Base-by-base conservation (phyloP, 2,329 filamentous ascomycete genomes). In the Xylariaceae sp. region DNA sequence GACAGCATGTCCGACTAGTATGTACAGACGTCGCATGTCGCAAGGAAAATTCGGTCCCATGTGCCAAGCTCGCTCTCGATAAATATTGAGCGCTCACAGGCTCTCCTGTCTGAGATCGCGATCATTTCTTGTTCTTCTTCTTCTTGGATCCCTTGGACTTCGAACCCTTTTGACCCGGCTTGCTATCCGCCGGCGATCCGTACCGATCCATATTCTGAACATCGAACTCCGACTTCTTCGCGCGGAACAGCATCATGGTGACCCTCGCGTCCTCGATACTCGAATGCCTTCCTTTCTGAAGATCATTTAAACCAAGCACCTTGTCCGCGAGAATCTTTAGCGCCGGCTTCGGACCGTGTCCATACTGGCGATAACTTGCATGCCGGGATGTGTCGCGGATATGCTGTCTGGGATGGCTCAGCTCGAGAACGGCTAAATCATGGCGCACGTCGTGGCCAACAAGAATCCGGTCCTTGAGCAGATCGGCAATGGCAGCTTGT, bases 171-270 rank as follows among this genome's bases (percentile, higher is more conserved):
- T 75, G 69, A 34, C 42, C 53, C 7, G 50, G 11, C 34, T 30
- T 34, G 9, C 50, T 67, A 15, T 61, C 54, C 60, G 64, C 75
- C 10, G 58, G 71, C 67, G 57, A 71, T 2, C 81, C 78, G 72
- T 83, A 94, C 59, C 82, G 84, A 73, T 85, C 87, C 58, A 86
- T 78, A 72, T 91, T 85, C 71, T 96, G 90, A 59, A 85, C 78
- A 71, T 97, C 94, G 71, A 99, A 97, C 0, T 82, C 88, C 15
- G 86, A 80, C 76, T 97, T 97, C 72, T 92, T 85, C 65, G 85
- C 84, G 62, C 89, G 82, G 70, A 96, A 97, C 48, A 99, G 76
- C 58, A 93, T 77, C 92, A 99, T 97, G 0, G 92, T 88, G 4
- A 90, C 91, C 66, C 91, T 80, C 1, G 94, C 94, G 78, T 99